These are phyloP conservation scores for Hypoxylon subgilvum DNA, from an alignment of 495 filamentous ascomycete species.

Conservation along the genomic window DNA sequence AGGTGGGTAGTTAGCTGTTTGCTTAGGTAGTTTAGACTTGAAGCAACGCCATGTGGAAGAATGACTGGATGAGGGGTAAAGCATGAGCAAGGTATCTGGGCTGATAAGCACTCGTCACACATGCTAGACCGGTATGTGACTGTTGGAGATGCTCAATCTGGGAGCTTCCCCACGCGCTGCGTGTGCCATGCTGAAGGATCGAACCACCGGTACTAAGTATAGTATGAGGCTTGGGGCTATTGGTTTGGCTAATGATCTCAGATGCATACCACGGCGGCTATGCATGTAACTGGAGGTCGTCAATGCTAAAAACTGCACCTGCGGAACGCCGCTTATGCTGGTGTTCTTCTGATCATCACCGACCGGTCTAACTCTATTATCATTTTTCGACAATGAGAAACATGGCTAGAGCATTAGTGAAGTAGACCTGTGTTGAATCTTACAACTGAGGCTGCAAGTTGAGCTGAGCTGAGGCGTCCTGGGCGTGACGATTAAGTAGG, in stretches of 20 bases:
- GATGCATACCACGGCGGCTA: conserved; percentile 29
- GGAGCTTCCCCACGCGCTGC: conserved; percentile 20
- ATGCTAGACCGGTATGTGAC: conserved; percentile 28
- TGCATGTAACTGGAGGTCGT: conserved; percentile 17
- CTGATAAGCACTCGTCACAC: conserved; percentile 34
- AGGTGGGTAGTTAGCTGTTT: no score
- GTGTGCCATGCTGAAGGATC: conserved; percentile 26
- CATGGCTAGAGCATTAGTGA: background rate
- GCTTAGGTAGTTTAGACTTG: background rate
- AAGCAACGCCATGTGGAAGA: conserved; percentile 27
- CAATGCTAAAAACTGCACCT: conserved; percentile 5
- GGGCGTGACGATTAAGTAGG: background rate
- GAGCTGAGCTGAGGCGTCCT: background rate
- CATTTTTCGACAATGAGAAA: background rate
- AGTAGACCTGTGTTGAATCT: background rate
- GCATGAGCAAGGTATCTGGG: background rate
- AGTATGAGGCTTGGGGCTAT: conserved; percentile 20
- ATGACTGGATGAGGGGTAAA: conserved; percentile 38
- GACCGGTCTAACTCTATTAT: conserved; percentile 1
- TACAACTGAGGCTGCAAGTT: conserved; percentile 17
- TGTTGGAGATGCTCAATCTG: conserved; percentile 13
- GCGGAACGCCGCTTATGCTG: conserved; percentile 3
- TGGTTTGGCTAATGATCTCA: conserved; percentile 17
- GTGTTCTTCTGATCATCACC: conserved; percentile 13
- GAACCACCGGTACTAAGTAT: conserved; percentile 1